These are phyloP conservation scores for Adansonia rubrostipa DNA, from an alignment of 441 rosid species.

Conservation along the genomic window DNA sequence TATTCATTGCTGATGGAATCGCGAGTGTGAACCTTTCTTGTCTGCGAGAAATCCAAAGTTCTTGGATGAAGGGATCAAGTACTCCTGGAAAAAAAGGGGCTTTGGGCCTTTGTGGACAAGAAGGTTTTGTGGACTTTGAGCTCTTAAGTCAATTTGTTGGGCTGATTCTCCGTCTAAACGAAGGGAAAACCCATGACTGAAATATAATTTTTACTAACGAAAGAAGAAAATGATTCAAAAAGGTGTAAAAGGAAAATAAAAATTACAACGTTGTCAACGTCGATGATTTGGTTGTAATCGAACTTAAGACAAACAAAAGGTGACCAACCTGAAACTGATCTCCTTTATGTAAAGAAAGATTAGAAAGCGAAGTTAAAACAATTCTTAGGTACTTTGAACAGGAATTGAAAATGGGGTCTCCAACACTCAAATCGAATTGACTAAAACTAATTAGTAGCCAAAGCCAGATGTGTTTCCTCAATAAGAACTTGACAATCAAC, in stretches of 20 bases:
- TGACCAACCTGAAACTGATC: too few species aligned
- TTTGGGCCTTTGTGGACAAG: not conserved
- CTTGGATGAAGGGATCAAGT: not conserved
- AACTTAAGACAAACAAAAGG: too few species aligned
- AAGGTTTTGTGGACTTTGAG: not conserved
- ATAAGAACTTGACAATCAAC: not conserved
- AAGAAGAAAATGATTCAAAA: too few species aligned
- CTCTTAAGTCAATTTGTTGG: not conserved
- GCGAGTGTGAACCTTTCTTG: not conserved
- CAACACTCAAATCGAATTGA: not conserved
- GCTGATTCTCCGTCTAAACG: too few species aligned
- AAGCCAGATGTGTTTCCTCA: constrained; percentile 21
- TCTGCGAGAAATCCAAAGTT: not conserved
- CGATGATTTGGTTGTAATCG: too few species aligned
- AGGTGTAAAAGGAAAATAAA: too few species aligned
- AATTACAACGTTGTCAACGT: too few species aligned
- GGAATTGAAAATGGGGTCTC: not conserved
- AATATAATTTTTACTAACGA: too few species aligned
- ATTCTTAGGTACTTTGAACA: too few species aligned
- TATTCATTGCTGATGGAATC: not conserved
- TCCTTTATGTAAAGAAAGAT: not conserved
- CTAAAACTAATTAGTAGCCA: not conserved
- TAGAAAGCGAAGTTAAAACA: not conserved
- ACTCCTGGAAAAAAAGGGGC: not conserved
- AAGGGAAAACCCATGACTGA: too few species aligned